Evolutionary conservation across 257 asterid genomes (phyloP), one percentile per base, ranked within the genome.

Genomic region (Capsicum baccatum): DNA sequence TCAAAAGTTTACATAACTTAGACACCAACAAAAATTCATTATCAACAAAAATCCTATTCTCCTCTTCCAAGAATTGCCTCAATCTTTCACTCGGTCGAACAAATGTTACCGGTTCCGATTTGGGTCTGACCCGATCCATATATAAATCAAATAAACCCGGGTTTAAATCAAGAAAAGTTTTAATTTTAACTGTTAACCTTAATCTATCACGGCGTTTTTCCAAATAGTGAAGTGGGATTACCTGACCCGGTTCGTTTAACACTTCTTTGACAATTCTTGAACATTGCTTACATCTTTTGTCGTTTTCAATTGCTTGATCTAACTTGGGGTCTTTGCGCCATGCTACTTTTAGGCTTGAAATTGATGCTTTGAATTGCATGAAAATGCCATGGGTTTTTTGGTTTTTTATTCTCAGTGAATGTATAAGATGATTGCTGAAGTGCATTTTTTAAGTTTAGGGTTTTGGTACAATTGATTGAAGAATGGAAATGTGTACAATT

Each of bases 181-280:
- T 79, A 60, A 92, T 56, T 42, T 82, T 86, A 8, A 92, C 66
- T 48, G 89, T 91, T 48, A 93, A 87, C 3, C 92, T 90, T 64
- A 94, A 95, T 81, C 95, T 91, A 87, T 93, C 91, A 50, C 98
- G 98, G 79, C 98, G 98, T 76, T 90, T 95, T n/a, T 89, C 92
- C 15, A 95, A 81, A 89, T 94, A 95, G 8, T 89, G 90, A 73
- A 93, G 93, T 3, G 94, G 85, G 79, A 97, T 97, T 9, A 89
- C 97, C 88, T 90, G 96, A 47, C 97, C 97, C 47, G 99, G 99
- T 84, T 95, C 98, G 87, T 97, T 97, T 19, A 95, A 55, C 39
- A 95, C 97, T 90, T 94, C 99, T 56, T 91, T 89, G 80, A 94
- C 97, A 44, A 95, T 94, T 69, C 95, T 92, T 12, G 91, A 89